A percentile compares a stretch with the other conserved stretches of the same genome.
These are phyloP conservation scores for Infundibulicybe gibba DNA, from an alignment of 768 basidiomycete species.

Conservation along the genomic window DNA sequence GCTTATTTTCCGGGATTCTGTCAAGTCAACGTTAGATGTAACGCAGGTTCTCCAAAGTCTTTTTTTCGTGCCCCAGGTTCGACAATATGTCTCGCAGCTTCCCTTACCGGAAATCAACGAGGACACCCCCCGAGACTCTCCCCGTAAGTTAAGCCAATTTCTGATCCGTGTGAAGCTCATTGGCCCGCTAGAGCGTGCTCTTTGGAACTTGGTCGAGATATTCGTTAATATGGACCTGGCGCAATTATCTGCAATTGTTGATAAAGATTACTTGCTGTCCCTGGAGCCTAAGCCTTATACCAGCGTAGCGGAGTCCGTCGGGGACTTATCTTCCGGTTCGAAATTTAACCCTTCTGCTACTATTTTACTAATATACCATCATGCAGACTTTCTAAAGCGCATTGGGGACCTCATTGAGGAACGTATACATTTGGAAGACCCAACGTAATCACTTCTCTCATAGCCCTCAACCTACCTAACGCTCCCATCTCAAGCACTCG, in stretches of 20 bases:
- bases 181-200: slow-evolving; percentile 32
- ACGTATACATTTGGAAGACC: slow-evolving; percentile 32
- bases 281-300: slow-evolving; percentile 38
- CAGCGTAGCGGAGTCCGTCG: slow-evolving; percentile 19
- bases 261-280: slow-evolving; percentile 44
- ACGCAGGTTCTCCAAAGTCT: slow-evolving; percentile 51
- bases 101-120: slow-evolving; percentile 23
- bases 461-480: slow-evolving; percentile 1
- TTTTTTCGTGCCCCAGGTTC: slow-evolving; percentile 70
- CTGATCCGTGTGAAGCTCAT: neutral
- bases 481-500: slow-evolving; percentile 21
- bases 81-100: slow-evolving; percentile 34
- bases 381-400: slow-evolving; percentile 45
- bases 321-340: slow-evolving; percentile 15
- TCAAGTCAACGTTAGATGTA: neutral
- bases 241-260: slow-evolving; percentile 50
- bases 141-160: slow-evolving; percentile 17
- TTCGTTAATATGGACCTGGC: slow-evolving; percentile 71
- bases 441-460: neutral
- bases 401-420: slow-evolving; percentile 42
- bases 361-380: too few relatives aligned
- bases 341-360: neutral
- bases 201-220: slow-evolving; percentile 61
- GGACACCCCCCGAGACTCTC: slow-evolving; percentile 16
- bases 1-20: slow-evolving; percentile 1